Base-by-base conservation (phyloP, 352 stramenopile species). In the Globisporangium irregulare region DNA sequence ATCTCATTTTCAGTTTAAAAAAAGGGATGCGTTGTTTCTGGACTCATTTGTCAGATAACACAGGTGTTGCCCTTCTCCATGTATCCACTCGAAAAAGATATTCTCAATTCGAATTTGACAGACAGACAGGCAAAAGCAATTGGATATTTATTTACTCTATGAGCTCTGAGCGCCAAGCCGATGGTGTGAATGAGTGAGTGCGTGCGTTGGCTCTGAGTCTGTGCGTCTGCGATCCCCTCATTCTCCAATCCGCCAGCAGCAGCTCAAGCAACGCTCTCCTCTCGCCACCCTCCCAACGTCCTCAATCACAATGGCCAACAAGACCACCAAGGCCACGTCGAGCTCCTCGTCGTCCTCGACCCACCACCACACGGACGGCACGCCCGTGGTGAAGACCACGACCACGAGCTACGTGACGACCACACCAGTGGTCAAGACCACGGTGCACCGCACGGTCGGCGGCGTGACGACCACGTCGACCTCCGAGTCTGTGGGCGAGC, bases 61-160 rank as follows among this genome's bases (percentile, higher is more conserved):
- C 41, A 50, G 41, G 12, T 20, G 10, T 46, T 20, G 34, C 34
- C 14, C 38, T 46, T 46, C 38, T 46, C 14, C 12, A 15, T 46
- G 41, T 50, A 50, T 50, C 41, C 41, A 50, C 15, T n/a, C 41
- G 41, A 50, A 50, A 50, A 50, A 50, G 41, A 50, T 50, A 50
- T 50, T 22, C 41, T 50, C 14, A 50, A 50, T 50, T 50, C 15
- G 41, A n/a, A 46, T 46, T 46, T 46, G 38, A 46, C 38, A 46
- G 12, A 18, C 38, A 14, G 15, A 7, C 34, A 41, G 1, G 34
- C 34, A 32, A 32, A 32, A 32, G 29, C 4, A 41, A 41, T 41
- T 12, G 34, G 34, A 41, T 41, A 41, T 41, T 41, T 41, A 41
- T 41, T 41, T 18, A 20, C 38, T 46, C 12, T 46, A 46, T 32